Percentiles rank a stretch among this genome's conserved stretches.
These are phyloP conservation scores for Ophiostoma sp. DNA, from an alignment of 2,329 filamentous ascomycete genomes.

Conservation along the genomic window DNA sequence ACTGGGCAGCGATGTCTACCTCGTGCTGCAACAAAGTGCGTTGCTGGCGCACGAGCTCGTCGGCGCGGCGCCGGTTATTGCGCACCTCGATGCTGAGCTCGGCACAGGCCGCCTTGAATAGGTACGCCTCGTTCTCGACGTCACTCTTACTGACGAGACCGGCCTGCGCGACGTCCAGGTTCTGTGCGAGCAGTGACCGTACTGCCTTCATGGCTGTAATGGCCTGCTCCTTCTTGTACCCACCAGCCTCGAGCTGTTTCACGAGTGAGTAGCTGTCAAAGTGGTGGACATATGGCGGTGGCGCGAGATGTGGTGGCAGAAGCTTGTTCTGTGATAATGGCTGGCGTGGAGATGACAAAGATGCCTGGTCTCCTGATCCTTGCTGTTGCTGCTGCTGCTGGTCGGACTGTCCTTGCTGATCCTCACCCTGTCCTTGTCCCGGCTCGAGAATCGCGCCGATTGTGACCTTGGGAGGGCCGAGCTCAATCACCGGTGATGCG, in stretches of 20 bases:
- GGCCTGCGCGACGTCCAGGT: constrained; percentile 77
- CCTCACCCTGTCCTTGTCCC: background rate
- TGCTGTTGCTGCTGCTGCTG: background rate
- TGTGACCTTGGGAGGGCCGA: constrained; percentile 28
- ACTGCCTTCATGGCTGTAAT: constrained; percentile 92
- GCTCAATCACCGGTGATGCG: constrained; percentile 28
- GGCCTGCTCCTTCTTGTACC: constrained; percentile 73
- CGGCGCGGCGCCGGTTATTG: constrained; percentile 71
- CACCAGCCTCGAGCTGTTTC: constrained; percentile 69
- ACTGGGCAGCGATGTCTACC: constrained; percentile 86
- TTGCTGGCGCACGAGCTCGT: constrained; percentile 80
- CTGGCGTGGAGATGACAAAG: background rate
- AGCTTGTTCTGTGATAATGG: constrained; percentile 35
- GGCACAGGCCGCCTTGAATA: constrained; percentile 91
- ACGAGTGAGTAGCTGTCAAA: constrained; percentile 95
- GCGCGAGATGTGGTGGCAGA: constrained; percentile 65
- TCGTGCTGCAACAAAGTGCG: constrained; percentile 88
- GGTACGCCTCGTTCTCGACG: constrained; percentile 91
- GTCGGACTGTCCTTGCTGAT: background rate
- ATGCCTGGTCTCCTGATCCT: background rate
- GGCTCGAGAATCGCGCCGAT: constrained; percentile 20
- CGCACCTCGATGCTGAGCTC: constrained; percentile 86
- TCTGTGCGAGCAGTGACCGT: constrained; percentile 70
- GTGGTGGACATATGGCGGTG: constrained; percentile 86
- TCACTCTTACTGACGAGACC: constrained; percentile 86